phyloP scores from a whole-genome alignment of 192 early-diverging fungal genomes.

The Rhizoclosmatium globosum region DNA sequence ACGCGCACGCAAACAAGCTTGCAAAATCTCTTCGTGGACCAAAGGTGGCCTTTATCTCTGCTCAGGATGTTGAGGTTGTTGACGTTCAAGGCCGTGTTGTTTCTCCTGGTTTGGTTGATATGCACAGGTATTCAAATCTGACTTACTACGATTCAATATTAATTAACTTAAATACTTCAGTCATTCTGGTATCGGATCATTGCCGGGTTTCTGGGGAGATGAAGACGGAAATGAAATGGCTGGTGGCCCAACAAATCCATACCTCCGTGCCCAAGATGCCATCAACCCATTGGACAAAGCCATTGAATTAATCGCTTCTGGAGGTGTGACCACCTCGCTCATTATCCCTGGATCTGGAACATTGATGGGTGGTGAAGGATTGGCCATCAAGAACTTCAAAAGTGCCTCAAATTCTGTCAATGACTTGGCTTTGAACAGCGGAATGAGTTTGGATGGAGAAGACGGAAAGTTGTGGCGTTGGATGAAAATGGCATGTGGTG shows the following conservation, averaged over 20 bases:
- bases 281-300: conserved; percentile 73
- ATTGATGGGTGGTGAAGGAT: conserved; percentile 80
- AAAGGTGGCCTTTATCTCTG: background rate
- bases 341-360: conserved; percentile 80
- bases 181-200: conserved; percentile 72
- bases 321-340: conserved; percentile 79
- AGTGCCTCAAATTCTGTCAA: conserved; percentile 63
- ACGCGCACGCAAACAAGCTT: background rate
- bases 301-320: conserved; percentile 63
- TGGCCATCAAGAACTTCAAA: conserved; percentile 68
- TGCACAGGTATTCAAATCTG: conserved; percentile 38
- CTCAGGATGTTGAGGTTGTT: background rate
- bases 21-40: background rate
- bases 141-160: too few relatives aligned
- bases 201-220: conserved; percentile 64
- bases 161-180: conserved; percentile 15
- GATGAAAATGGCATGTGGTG: conserved; percentile 88
- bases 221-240: conserved; percentile 74
- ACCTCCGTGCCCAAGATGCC: conserved; percentile 70
- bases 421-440: conserved; percentile 72
- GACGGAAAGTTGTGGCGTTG: conserved; percentile 63
- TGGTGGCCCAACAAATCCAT: conserved; percentile 61
- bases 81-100: conserved; percentile 73
- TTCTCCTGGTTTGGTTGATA: conserved; percentile 83
- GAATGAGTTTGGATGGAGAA: conserved; percentile 37